Conservation (phyloP, 257 asterid species). For the Lavandula angustifolia region DNA sequence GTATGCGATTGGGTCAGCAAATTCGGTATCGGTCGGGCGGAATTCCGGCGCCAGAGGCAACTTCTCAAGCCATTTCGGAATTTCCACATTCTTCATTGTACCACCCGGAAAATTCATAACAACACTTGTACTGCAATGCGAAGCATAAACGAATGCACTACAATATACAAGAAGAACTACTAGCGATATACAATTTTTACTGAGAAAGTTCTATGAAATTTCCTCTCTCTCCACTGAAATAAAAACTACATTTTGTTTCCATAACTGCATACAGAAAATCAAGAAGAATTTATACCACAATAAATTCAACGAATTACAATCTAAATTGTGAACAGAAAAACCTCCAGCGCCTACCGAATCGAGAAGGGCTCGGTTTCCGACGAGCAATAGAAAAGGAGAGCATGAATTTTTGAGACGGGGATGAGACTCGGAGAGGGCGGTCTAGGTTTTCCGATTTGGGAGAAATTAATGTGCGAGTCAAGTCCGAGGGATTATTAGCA, state of each 20-base stretch:
- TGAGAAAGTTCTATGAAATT: slow-evolving; percentile 8
- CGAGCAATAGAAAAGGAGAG: slow-evolving; percentile 33
- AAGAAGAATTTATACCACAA: slow-evolving; percentile 29
- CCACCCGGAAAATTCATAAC: slow-evolving; percentile 35
- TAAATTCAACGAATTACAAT: neutral
- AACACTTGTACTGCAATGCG: slow-evolving; percentile 10
- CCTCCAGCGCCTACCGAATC: slow-evolving; percentile 36
- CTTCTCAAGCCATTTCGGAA: slow-evolving; percentile 86
- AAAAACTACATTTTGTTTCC: slow-evolving; percentile 34
- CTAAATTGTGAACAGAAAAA: slow-evolving; percentile 15
- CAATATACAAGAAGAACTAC: slow-evolving; percentile 23
- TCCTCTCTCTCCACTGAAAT: slow-evolving; percentile 25
- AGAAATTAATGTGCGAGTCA: slow-evolving; percentile 35
- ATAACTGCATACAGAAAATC: slow-evolving; percentile 1
- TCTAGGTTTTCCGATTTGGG: slow-evolving; percentile 52
- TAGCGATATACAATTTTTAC: slow-evolving; percentile 1
- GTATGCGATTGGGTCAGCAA: slow-evolving; percentile 96
- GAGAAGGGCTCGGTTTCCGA: slow-evolving; percentile 36
- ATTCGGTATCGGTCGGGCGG: slow-evolving; percentile 92
- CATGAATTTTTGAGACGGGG: slow-evolving; percentile 30
- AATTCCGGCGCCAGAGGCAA: slow-evolving; percentile 98
- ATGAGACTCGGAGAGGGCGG: slow-evolving; percentile 5
- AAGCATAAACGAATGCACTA: slow-evolving; percentile 32
- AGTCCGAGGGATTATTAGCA: neutral
- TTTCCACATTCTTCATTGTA: slow-evolving; percentile 71